phyloP scores from a whole-genome alignment of 1,284 basidiomycete species.

The Malassezia cuniculi region DNA sequence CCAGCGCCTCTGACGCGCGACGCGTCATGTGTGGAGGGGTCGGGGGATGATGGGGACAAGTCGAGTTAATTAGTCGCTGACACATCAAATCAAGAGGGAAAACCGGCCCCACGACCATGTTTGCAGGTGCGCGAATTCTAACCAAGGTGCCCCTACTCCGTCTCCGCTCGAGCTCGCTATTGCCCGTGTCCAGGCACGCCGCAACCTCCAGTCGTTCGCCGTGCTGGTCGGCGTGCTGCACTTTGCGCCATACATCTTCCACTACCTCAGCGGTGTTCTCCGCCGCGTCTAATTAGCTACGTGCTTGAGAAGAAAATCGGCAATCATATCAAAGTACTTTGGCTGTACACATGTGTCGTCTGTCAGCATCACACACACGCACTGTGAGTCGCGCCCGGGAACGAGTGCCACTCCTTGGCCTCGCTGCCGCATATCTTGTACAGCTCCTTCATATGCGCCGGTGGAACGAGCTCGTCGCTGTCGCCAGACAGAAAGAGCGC shows the following conservation, averaged over 20 bases:
- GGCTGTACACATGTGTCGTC: constrained; percentile 39
- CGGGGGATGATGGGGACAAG: no score
- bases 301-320: constrained; percentile 26
- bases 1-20: no score
- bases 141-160: constrained; percentile 10
- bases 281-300: constrained; percentile 11
- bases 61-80: no score
- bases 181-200: constrained; percentile 10
- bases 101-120: no score
- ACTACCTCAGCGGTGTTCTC: constrained; percentile 5
- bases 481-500: constrained; percentile 72
- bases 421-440: constrained; percentile 52
- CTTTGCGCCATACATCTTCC: constrained; percentile 14
- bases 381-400: constrained; percentile 60
- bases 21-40: no score
- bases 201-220: constrained; percentile 9
- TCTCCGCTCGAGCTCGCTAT: constrained; percentile 12
- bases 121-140: constrained; percentile 7
- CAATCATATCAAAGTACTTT: constrained; percentile 35
- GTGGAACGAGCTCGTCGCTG: constrained; percentile 72
- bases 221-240: constrained; percentile 14
- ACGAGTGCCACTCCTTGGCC: constrained; percentile 48
- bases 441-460: constrained; percentile 66
- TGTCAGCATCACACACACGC: constrained; percentile 35
- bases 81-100: no score